These are phyloP conservation scores for Terana coerulea DNA, from an alignment of 768 basidiomycete species.

Conservation along the genomic window DNA sequence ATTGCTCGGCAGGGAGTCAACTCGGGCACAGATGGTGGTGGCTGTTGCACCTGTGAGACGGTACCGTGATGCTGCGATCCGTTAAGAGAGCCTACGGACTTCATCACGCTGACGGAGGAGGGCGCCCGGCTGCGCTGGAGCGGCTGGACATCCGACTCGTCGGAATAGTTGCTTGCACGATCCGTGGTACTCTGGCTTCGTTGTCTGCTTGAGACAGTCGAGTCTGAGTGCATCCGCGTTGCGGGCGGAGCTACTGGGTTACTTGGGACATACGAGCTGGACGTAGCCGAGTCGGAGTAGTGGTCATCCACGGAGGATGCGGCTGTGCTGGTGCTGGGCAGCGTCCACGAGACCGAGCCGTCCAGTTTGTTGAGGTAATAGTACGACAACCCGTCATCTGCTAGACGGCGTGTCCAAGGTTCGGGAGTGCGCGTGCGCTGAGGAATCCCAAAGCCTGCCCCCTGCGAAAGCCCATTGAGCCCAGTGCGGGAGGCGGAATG, in stretches of 20 bases:
- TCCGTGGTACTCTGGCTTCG: conserved; percentile 32
- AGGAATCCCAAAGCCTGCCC: conserved; percentile 58
- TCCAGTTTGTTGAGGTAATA: conserved; percentile 57
- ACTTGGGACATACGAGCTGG: neutral
- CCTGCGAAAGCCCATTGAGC: conserved; percentile 43
- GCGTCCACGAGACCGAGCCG: conserved; percentile 65
- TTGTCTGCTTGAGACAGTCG: conserved; percentile 22
- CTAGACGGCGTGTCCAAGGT: conserved; percentile 59
- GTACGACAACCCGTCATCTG: conserved; percentile 17
- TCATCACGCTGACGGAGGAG: conserved; percentile 14
- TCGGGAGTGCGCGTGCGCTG: conserved; percentile 63
- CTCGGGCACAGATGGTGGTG: neutral
- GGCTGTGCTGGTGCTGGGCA: conserved; percentile 33
- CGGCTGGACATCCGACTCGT: conserved; percentile 72
- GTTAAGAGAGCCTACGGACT: conserved; percentile 15
- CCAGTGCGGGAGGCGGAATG: conserved; percentile 51
- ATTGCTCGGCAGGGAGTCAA: conserved; percentile 64
- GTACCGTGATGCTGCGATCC: conserved; percentile 11
- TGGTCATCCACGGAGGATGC: neutral
- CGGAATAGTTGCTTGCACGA: conserved; percentile 69
- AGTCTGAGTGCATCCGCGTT: conserved; percentile 12
- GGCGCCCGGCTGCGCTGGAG: conserved; percentile 27
- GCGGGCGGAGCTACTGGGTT: neutral
- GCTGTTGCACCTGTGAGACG: neutral
- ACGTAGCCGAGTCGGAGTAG: neutral